A percentile compares a stretch with the other conserved stretches of the same genome.
These are phyloP conservation scores for Clonostachys byssicola DNA, from an alignment of 2,329 filamentous ascomycete species.

Conservation along the genomic window DNA sequence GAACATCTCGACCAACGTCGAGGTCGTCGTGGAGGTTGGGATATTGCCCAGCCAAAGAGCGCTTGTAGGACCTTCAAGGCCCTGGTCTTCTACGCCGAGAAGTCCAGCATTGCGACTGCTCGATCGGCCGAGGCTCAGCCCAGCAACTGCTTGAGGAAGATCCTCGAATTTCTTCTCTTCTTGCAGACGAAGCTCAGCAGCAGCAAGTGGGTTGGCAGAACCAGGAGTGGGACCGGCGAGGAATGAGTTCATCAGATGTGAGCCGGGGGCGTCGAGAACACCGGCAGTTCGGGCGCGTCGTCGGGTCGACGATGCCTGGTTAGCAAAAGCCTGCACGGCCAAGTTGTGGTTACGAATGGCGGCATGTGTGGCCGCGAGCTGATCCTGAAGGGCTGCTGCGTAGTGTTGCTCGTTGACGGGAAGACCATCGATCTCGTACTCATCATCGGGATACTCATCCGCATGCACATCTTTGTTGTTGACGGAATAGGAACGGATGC, in stretches of 20 bases:
- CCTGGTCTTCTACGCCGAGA: slow-evolving; percentile 71
- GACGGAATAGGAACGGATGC: slow-evolving; percentile 95
- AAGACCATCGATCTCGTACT: slow-evolving; percentile 10
- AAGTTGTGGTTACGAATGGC: slow-evolving; percentile 88
- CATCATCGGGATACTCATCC: slow-evolving; percentile 70
- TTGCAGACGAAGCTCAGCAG: slow-evolving; percentile 68
- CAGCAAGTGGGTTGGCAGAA: slow-evolving; percentile 71
- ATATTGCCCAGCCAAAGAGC: slow-evolving; percentile 97
- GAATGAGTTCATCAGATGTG: slow-evolving; percentile 66
- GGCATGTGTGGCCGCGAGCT: slow-evolving; percentile 59
- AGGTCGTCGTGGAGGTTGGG: slow-evolving; percentile 92
- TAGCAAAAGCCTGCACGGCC: slow-evolving; percentile 80
- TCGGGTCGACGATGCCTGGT: slow-evolving; percentile 76
- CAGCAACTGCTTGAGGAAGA: slow-evolving; percentile 76
- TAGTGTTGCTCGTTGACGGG: slow-evolving; percentile 51
- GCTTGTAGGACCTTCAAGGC: slow-evolving; percentile 83
- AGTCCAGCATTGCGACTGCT: slow-evolving; percentile 64
- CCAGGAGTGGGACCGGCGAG: slow-evolving; percentile 60
- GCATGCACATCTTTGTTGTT: slow-evolving; percentile 98
- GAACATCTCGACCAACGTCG: slow-evolving; percentile 92
- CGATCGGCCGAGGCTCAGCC: slow-evolving; percentile 67
- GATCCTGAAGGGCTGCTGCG: slow-evolving; percentile 57
- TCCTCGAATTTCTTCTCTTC: slow-evolving; percentile 78
- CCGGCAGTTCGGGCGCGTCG: slow-evolving; percentile 90
- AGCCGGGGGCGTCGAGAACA: slow-evolving; percentile 74